Conservation (phyloP, 140 eudicot species). For the Ambrosia hybrid region DNA sequence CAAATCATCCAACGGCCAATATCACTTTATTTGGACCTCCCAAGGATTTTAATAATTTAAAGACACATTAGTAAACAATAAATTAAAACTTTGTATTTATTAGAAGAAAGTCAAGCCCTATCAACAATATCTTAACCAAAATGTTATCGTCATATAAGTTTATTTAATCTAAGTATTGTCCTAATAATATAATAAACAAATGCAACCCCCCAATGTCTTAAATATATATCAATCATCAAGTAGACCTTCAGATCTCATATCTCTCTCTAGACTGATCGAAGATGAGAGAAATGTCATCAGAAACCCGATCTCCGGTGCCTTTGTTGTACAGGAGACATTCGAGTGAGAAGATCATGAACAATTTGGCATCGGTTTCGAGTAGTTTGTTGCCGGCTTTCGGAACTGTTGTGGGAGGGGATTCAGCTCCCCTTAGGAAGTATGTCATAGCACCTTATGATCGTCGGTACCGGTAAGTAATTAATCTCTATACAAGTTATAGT, state of each 20-base stretch:
- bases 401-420: slow-evolving; percentile 54
- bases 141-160: slow-evolving; percentile 7
- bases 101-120: slow-evolving; percentile 31
- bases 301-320: slow-evolving; percentile 56
- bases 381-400: slow-evolving; percentile 73
- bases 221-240: slow-evolving; percentile 6
- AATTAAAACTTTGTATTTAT: slow-evolving; percentile 2
- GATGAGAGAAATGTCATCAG: slow-evolving; percentile 37
- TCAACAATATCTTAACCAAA: slow-evolving; percentile 5
- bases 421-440: slow-evolving; percentile 38
- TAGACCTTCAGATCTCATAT: slow-evolving; percentile 21
- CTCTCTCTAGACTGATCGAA: slow-evolving; percentile 20
- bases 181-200: slow-evolving; percentile 23
- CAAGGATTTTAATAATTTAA: background rate
- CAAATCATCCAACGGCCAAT: slow-evolving; percentile 24
- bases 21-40: background rate
- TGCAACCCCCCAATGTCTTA: slow-evolving; percentile 6
- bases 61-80: background rate
- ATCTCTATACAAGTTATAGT: slow-evolving; percentile 8
- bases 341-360: slow-evolving; percentile 47
- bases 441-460: slow-evolving; percentile 82
- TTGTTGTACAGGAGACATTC: slow-evolving; percentile 59
- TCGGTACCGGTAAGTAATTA: slow-evolving; percentile 49
- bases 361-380: slow-evolving; percentile 58
- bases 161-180: slow-evolving; percentile 20